phyloP scores from a whole-genome alignment of 371 early-diverging fungal species.

The Choanephora cucurbitarum region DNA sequence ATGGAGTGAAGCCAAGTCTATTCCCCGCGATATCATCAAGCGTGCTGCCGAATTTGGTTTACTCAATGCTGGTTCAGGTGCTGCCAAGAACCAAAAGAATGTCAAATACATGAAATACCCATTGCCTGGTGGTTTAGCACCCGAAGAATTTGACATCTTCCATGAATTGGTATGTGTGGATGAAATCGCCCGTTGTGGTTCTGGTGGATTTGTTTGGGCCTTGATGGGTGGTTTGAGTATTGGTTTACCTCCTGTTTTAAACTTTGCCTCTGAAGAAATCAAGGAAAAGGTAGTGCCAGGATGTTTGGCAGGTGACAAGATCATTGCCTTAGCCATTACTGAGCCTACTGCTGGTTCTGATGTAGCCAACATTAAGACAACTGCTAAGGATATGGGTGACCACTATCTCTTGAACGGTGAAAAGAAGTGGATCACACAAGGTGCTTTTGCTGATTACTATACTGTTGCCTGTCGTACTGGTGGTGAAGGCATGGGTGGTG shows the following conservation, averaged over 20 bases:
- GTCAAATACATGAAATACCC: slow-evolving; percentile 21
- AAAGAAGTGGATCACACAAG: slow-evolving; percentile 90
- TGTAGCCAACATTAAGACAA: slow-evolving; percentile 76
- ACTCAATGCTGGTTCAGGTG: slow-evolving; percentile 61
- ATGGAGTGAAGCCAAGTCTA: slow-evolving; percentile 84
- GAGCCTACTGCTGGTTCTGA: slow-evolving; percentile 77
- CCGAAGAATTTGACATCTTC: slow-evolving; percentile 73
- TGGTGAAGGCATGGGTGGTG: slow-evolving; percentile 80
- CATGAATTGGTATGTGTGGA: slow-evolving; percentile 78
- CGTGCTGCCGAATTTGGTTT: slow-evolving; percentile 79
- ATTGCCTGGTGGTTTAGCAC: slow-evolving; percentile 49
- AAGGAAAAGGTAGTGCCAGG: slow-evolving; percentile 70
- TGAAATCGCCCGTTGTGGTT: slow-evolving; percentile 81
- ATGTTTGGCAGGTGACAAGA: slow-evolving; percentile 73
- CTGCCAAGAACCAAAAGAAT: slow-evolving; percentile 42
- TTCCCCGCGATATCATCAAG: slow-evolving; percentile 67
- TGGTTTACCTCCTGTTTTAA: slow-evolving; percentile 80
- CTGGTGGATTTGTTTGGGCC: slow-evolving; percentile 85
- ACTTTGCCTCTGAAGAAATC: slow-evolving; percentile 72
- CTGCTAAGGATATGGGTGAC: slow-evolving; percentile 75
- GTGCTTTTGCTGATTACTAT: slow-evolving; percentile 79
- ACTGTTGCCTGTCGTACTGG: slow-evolving; percentile 77
- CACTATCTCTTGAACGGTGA: slow-evolving; percentile 82
- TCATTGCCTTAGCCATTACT: slow-evolving; percentile 77
- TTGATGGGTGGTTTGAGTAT: slow-evolving; percentile 19